Base-by-base conservation (phyloP, 768 basidiomycete genomes). In the Mycena galericulata region DNA sequence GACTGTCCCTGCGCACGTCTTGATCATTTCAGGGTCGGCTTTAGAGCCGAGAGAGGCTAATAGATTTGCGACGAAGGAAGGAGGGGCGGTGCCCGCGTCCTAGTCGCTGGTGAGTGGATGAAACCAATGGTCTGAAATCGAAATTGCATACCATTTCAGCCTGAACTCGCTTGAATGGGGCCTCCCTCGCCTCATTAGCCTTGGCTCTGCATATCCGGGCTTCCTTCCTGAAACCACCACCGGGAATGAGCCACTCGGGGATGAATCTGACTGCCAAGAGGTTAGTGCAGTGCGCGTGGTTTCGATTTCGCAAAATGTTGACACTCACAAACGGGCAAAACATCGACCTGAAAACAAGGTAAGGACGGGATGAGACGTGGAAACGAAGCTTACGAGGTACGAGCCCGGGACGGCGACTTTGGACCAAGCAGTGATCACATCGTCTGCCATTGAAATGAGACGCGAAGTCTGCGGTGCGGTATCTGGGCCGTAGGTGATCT, bases 201-300 rank as follows among this genome's bases (percentile, higher is more conserved):
- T 72, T 65, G 20, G 50, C 45, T 27, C 67, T 69, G 73, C 79
- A 82, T 45, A 77, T 72, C 24, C 69, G 74, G 0, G 82, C 83
- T 59, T 74, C 76, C 46, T 65, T 38, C 72, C 84, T 80, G 76
- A 85, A 84, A 1, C 65, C 68, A 20, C 82, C 83, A 17, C 84
- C 84, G n/a, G 83, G 83, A 32, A 51, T 51, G 62, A 85, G 74
- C 84, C 84, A 84, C 15, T 75, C 75, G 9, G 84, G 84, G 43
- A 85, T 73, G 27, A 51, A 51, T 51, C 29, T 51, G 14, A 51
- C 50, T 51, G 29, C 27, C 50, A 32, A 30, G 29, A 51, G 26
- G 50, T 51, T 17, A 51, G 29, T 51, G 5, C 41, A 17, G 18
- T 51, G 50, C 29, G 27, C 11, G 18, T 30, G 50, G 27, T 26